Conservation (phyloP, 2,329 filamentous ascomycete species). For the Penicillium sp. region DNA sequence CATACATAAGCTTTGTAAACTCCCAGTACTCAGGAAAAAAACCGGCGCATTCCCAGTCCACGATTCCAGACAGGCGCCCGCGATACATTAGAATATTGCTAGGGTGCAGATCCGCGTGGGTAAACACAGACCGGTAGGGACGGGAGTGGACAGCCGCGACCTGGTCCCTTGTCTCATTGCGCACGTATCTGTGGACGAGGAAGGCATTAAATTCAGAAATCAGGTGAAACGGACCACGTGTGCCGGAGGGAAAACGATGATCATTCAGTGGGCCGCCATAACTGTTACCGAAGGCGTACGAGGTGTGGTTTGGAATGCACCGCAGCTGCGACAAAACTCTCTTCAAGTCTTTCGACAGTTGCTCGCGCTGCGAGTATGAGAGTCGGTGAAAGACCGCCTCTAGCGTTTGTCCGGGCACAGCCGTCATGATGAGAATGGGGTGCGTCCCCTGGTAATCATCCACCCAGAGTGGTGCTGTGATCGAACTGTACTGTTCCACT, state of each 20-base stretch:
- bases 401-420: too few species aligned
- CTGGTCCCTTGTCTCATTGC: slow-evolving; percentile 1
- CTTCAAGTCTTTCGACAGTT: too few species aligned
- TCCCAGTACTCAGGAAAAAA: slow-evolving; percentile 29
- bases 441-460: too few species aligned
- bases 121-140: slow-evolving; percentile 17
- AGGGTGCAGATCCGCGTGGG: slow-evolving; percentile 21
- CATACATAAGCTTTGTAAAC: slow-evolving; percentile 24
- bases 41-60: slow-evolving; percentile 30
- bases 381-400: too few species aligned
- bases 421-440: too few species aligned
- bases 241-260: slow-evolving; percentile 13
- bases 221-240: slow-evolving; percentile 13
- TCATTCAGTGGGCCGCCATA: slow-evolving; percentile 12
- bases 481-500: too few species aligned
- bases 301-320: too few species aligned
- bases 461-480: too few species aligned
- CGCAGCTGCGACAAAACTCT: too few species aligned
- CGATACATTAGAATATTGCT: slow-evolving; percentile 21
- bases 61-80: slow-evolving; percentile 20
- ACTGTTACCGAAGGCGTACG: slow-evolving; percentile 6
- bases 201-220: slow-evolving; percentile 15
- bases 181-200: slow-evolving; percentile 3
- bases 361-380: too few species aligned
- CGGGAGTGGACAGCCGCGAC: slow-evolving; percentile 1